These are phyloP conservation scores for Nicotiana obtusifolia DNA, from an alignment of 257 asterid species.

Conservation along the genomic window DNA sequence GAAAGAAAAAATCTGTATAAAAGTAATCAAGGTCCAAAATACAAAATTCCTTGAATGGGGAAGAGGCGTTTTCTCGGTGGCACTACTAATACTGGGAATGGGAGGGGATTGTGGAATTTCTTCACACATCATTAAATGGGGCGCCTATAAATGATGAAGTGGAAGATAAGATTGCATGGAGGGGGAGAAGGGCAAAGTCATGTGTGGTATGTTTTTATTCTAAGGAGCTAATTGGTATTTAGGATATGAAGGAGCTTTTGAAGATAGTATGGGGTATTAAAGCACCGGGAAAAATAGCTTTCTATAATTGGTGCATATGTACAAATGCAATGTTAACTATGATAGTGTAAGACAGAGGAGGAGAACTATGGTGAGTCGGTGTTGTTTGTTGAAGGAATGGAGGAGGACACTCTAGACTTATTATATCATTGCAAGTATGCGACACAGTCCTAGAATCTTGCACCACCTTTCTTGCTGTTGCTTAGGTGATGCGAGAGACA, in stretches of 20 bases:
- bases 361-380: neutral
- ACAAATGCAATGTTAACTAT: neutral
- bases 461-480: neutral
- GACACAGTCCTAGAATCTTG: neutral
- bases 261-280: neutral
- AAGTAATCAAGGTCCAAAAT: neutral
- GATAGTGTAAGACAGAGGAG: neutral
- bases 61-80: neutral
- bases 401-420: neutral
- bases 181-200: neutral
- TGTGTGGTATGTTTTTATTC: neutral
- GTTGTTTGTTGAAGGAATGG: neutral
- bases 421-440: neutral
- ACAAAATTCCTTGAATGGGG: neutral
- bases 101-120: neutral
- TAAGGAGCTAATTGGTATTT: neutral
- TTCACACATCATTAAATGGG: neutral
- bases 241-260: neutral
- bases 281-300: neutral
- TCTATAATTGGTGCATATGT: neutral
- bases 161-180: conserved; percentile 2
- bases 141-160: neutral
- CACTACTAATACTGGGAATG: neutral
- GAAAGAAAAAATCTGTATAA: neutral
- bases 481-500: neutral